Conservation (phyloP, 1,284 basidiomycete genomes). For the Puccinia coronata region DNA sequence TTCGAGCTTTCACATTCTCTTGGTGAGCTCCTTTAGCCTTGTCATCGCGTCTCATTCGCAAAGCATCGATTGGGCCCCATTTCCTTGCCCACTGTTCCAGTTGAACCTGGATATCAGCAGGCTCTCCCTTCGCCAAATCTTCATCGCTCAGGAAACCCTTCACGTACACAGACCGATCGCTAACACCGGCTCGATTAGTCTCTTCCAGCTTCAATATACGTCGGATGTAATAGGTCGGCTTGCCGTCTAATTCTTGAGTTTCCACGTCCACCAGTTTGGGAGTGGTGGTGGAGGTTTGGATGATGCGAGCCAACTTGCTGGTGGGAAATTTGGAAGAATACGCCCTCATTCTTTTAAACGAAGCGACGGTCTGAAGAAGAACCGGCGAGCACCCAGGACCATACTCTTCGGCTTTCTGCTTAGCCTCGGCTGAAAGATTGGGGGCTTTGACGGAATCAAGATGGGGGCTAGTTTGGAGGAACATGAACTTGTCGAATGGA, state of each 20-base stretch:
- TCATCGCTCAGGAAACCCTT: conserved; percentile 49
- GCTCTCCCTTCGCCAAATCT: conserved; percentile 41
- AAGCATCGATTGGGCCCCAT: conserved; percentile 42
- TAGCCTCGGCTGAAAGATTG: conserved; percentile 43
- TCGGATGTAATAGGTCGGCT: conserved; percentile 29
- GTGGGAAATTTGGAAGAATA: conserved; percentile 43
- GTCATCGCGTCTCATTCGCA: conserved; percentile 46
- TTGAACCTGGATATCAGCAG: conserved; percentile 38
- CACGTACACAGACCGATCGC: conserved; percentile 45
- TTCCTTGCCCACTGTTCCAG: conserved; percentile 45
- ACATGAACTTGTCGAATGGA: conserved; percentile 98
- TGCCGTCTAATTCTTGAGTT: conserved; percentile 34
- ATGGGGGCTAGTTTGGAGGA: conserved; percentile 47
- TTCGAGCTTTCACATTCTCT: background rate
- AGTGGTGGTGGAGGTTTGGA: conserved; percentile 28
- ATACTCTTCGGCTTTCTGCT: conserved; percentile 37
- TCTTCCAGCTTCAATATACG: conserved; percentile 43
- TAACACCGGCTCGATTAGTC: conserved; percentile 36
- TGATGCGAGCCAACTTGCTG: conserved; percentile 39
- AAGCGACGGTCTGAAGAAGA: conserved; percentile 44
- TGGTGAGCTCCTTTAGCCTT: background rate
- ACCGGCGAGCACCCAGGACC: conserved; percentile 48
- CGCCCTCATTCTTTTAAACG: conserved; percentile 47
- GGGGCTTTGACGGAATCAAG: conserved; percentile 43
- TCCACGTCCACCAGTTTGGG: conserved; percentile 42